Percentiles rank a stretch among this genome's conserved stretches.
Evolutionary conservation across 2,329 filamentous ascomycete species (phyloP).

Genomic region (Biscogniauxia sp.): DNA sequence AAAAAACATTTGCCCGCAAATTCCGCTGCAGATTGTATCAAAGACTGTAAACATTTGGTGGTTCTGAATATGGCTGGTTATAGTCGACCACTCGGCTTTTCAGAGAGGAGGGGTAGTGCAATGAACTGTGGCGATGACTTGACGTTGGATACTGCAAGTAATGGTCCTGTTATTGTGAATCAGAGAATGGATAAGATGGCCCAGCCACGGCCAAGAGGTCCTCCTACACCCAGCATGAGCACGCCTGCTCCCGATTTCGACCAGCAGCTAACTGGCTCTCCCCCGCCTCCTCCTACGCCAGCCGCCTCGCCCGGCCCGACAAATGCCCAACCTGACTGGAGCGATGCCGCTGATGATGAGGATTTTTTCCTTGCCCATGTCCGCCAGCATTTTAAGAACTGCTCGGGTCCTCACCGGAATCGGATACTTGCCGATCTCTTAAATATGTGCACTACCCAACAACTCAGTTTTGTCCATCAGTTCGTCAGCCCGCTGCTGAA

Average conservation of each 20-base stretch:
- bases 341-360: slow-evolving; percentile 73
- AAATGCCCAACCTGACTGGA: slow-evolving; percentile 68
- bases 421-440: slow-evolving; percentile 82
- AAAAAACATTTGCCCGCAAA: background rate
- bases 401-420: slow-evolving; percentile 73
- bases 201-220: slow-evolving; percentile 52
- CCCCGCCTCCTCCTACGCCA: slow-evolving; percentile 63
- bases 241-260: slow-evolving; percentile 64
- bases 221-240: slow-evolving; percentile 65
- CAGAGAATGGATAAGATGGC: slow-evolving; percentile 54
- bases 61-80: slow-evolving; percentile 40
- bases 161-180: slow-evolving; percentile 37
- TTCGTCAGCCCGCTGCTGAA: slow-evolving; percentile 93
- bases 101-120: slow-evolving; percentile 58
- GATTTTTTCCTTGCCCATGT: slow-evolving; percentile 80
- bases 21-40: slow-evolving; percentile 4
- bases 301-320: slow-evolving; percentile 64
- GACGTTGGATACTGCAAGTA: slow-evolving; percentile 48
- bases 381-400: slow-evolving; percentile 74
- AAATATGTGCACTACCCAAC: slow-evolving; percentile 91
- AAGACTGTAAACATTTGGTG: slow-evolving; percentile 10
- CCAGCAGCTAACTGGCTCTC: slow-evolving; percentile 58
- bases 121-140: slow-evolving; percentile 53
- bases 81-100: slow-evolving; percentile 55
- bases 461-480: slow-evolving; percentile 92